Evolutionary conservation across 148 eudicot species (phyloP), one percentile per base, ranked within the genome.

Genomic region (Heliamphora exappendiculata): DNA sequence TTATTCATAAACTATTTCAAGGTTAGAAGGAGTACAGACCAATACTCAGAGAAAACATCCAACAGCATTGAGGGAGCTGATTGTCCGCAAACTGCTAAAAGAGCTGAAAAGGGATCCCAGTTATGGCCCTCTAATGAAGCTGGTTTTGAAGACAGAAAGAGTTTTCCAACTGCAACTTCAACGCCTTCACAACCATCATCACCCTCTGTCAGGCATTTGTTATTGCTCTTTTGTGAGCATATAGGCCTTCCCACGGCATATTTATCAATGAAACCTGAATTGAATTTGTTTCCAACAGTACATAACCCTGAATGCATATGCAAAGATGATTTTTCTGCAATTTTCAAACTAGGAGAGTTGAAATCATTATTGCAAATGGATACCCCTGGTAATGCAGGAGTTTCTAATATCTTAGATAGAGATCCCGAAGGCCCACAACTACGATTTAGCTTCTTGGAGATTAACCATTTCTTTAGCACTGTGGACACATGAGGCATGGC

Each of bases 61-160:
- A 80, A 36, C 45, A 95, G 76, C 67, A 82, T 85, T 41, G 81
- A 82, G 33, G 98, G 96, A 59, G 82, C 77, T 73, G 91, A 85
- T 81, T 93, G 97, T 75, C 84, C 90, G 75, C 97, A 92, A 78
- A 90, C 91, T 73, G 78, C 83, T 58, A 93, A 79, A 28, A 95
- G 83, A 53, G 88, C 89, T 26, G 57, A 77, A 77, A 88, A 84
- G 14, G 97, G 86, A 77, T 89, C 87, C 85, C 81, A 81, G 7
- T 77, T 59, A 50, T 80, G 83, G 67, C 76, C 82, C 50, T 81
- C 89, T 41, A 84, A 65, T 13, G 90, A 80, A 81, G 82, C 77
- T 62, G 81, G 77, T 41, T 81, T 82, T 39, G 90, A 86, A 42
- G 89, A 73, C 75, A 95, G 78, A 29, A 93, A 93, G 65, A 95